phyloP scores from a whole-genome alignment of 805 yeast species.

The Nakazawaea populi region DNA sequence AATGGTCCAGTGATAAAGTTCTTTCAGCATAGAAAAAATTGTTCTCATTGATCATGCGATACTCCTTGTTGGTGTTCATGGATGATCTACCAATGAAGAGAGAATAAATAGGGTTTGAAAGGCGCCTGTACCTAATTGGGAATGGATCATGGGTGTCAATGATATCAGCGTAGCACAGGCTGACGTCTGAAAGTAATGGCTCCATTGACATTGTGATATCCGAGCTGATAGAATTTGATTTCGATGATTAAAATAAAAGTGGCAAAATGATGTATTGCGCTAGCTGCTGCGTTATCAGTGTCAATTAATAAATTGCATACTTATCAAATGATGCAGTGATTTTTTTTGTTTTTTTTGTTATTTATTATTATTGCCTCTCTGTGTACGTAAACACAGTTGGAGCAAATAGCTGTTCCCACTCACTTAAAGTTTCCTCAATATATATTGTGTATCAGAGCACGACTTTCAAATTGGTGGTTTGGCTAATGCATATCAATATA shows the following conservation, averaged over 20 bases:
- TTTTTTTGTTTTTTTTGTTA: too few species aligned
- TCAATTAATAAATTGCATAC: too few species aligned
- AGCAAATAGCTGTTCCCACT: too few species aligned
- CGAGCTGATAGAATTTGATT: too few species aligned
- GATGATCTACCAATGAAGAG: conserved; percentile 5
- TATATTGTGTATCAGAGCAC: too few species aligned
- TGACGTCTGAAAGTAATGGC: not conserved
- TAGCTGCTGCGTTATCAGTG: too few species aligned
- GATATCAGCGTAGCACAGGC: not conserved
- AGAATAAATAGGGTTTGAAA: not conserved
- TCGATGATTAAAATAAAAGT: not conserved
- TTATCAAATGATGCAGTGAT: too few species aligned
- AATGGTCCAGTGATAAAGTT: conserved; percentile 5
- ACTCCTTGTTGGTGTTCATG: not conserved
- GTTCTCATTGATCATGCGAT: not conserved
- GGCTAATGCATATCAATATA: too few species aligned
- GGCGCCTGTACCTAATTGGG: not conserved
- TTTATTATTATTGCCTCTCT: too few species aligned
- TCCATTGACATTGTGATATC: not conserved
- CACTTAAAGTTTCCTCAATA: too few species aligned
- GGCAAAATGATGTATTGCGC: not conserved
- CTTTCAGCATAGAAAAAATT: conserved; percentile 2
- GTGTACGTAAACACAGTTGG: too few species aligned
- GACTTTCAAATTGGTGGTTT: too few species aligned
- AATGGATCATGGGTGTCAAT: not conserved